Base-by-base conservation (phyloP, 2,329 filamentous ascomycete species). In the Aureobasidium sp. region DNA sequence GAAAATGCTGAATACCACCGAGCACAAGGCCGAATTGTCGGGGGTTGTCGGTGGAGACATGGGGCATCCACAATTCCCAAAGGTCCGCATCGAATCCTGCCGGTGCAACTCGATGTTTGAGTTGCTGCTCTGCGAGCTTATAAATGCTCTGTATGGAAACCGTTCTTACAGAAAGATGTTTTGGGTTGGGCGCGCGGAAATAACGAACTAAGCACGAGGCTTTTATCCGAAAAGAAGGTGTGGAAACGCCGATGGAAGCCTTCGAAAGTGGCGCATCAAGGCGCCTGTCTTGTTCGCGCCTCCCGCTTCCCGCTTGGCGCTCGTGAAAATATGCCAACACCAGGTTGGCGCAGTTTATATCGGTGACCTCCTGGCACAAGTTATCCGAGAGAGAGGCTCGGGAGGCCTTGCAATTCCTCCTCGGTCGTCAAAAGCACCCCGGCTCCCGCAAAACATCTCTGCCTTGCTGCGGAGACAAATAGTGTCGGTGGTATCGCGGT, bases 401-500 rank as follows among this genome's bases (percentile, higher is more conserved):
- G 33, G 49, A 15, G 50, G 37, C 19, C 50, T 40, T 19, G 50
- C 54, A 58, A 39, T n/a, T 48, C 42, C 12, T 39, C 19, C 29
- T 50, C 5, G 39, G 27, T 57, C 42, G 19, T 58, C 7, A 37
- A 35, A 27, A 11, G 12, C 6, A 33, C 54, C 54, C 54, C 19
- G 19, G 40, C n/a, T 58, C 40, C 54, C 54, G 54, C 40, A 35
- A 48, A 48, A 47, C 54, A 42, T 50, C n/a, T 35, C n/a, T 48
- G 45, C 24, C 45, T 33, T 35, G 54, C 42, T 58, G 44, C 45
- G 57, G 35, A 50, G 57, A 29, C 45, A 14, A 60, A 60, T 60
- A 60, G 57, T 50, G 57, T 42, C 57, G 57, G 57, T 45, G 57
- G 57, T 60, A 60, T 60, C 57, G 57, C 57, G 57, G 57, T 48